phyloP scores from a whole-genome alignment of 1,139 yeast species.

The Kazachstania sp. region DNA sequence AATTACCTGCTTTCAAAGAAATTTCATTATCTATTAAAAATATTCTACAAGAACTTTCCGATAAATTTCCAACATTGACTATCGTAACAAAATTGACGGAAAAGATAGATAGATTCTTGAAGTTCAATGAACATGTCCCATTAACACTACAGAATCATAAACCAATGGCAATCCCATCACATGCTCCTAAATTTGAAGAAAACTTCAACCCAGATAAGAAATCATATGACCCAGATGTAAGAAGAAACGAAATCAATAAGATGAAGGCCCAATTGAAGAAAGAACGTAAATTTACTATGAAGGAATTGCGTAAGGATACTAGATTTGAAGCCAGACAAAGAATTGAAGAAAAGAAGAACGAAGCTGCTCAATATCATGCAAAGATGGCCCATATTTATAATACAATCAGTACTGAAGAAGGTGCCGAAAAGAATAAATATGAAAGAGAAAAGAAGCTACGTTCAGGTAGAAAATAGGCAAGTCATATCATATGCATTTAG shows the following conservation, averaged over 20 bases:
- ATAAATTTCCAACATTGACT: conserved; percentile 20
- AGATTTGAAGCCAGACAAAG: conserved; percentile 82
- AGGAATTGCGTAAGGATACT: conserved; percentile 84
- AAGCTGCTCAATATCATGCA: conserved; percentile 72
- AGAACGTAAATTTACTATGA: conserved; percentile 79
- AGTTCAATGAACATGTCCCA: conserved; percentile 56
- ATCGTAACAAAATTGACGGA: conserved; percentile 29
- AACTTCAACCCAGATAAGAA: conserved; percentile 93
- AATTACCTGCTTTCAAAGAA: conserved; percentile 55
- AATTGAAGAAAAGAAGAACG: conserved; percentile 65
- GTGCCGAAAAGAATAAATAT: conserved; percentile 85
- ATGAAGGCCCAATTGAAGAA: conserved; percentile 80
- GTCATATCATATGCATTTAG: background rate
- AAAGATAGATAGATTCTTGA: conserved; percentile 43
- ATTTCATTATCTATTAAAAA: conserved; percentile 26
- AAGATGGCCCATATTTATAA: conserved; percentile 84
- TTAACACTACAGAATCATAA: conserved; percentile 80
- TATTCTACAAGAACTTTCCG: conserved; percentile 18
- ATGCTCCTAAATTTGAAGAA: conserved; percentile 89
- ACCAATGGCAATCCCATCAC: conserved; percentile 75
- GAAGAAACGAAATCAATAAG: conserved; percentile 75
- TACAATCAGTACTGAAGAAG: conserved; percentile 84
- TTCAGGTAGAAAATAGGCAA: conserved; percentile 35
- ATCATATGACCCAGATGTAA: conserved; percentile 76
- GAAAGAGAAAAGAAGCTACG: conserved; percentile 74